Base-by-base conservation (phyloP, 2,329 filamentous ascomycete genomes). In the Talaromyces sp. region DNA sequence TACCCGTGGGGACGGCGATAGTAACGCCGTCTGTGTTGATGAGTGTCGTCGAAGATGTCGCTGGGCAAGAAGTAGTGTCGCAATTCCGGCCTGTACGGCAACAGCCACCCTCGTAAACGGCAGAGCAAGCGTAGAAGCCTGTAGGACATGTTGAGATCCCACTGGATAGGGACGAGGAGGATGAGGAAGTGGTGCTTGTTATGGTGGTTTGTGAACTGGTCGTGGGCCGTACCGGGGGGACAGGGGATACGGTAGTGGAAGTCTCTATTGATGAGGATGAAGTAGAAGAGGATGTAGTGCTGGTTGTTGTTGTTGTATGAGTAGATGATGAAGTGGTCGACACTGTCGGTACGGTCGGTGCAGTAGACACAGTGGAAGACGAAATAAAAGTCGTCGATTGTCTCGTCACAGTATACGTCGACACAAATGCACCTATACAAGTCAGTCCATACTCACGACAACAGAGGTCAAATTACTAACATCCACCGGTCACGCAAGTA, bases 41-140 rank as follows among this genome's bases (percentile, higher is more conserved):
- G 2, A 91, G 83, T 0, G 86, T 88, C 0, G 85, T 88, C 1
- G 78, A 81, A 1, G 78, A 81, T 0, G 84, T 87, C 1, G 77
- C 74, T 0, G 89, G 89, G 66, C 93, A 97, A 6, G 87, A 89
- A 0, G 88, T 89, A 0, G 86, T 88, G 60, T 88, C 84, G 74
- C 93, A 97, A 74, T 96, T 83, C 19, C 92, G 84, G 1, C 91
- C 92, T 0, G 90, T 91, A 58, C 89, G 88, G 75, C 93, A 97
- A 77, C 93, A 97, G 19, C 91, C 91, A 13, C 89, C 91, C 1
- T 82, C 78, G 60, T 92, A 90, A 60, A 86, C 85, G 1, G 93
- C 93, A 2, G 87, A 84, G 73, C 93, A 97, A 53, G 90, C 87
- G 73, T 97, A 97, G 78, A 92, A 97, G 2, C 92, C 92, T 0